Base-by-base conservation (phyloP, 768 basidiomycete species). In the Termitomyces sp. region DNA sequence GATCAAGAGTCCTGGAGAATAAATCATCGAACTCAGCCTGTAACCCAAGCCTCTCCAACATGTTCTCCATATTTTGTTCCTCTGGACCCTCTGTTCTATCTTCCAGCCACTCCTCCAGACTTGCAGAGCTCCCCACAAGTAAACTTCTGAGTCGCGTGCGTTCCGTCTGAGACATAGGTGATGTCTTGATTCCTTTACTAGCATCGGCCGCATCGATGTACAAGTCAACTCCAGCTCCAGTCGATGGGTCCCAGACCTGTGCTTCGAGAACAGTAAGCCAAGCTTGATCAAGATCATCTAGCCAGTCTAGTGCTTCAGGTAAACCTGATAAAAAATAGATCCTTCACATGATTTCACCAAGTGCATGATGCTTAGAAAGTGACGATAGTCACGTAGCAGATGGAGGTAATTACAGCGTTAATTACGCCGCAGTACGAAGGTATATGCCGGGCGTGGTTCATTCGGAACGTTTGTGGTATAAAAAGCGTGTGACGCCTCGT, bases 261-360 rank as follows among this genome's bases (percentile, higher is more conserved):
- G 74, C 73, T 41, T 79, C 79, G 32, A 93, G 76, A 2, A 88
- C 86, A 18, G 82, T 78, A 14, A 84, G 63, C 91, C 91, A 93
- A 0, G 84, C 88, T 53, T 83, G 79, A 70, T 93, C 91, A 40
- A 93, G 78, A 65, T 89, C 85, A 66, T 85, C 82, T 28, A 92
- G 72, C 75, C 84, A 88, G 60, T 87, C 83, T 28, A 88, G 74
- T 5, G 89, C 76, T 40, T 79, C 74, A 35, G 73, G 77, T 1
- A 93, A 71, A 13, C n/a, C 49, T 10, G 32, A 50, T n/a, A 32
- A 18, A 26, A 16, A 23, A 36, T 51, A 36, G 2, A 16, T 36
- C 20, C 16, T 36, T 36, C 20, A 16, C 20, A n/a, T 49, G 32
- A 32, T 7, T 23, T 7, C 16, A 49, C 16, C 5, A 13, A 16